Conservation (phyloP, 306 rosid genomes). For the Erythrophleum fordii region DNA sequence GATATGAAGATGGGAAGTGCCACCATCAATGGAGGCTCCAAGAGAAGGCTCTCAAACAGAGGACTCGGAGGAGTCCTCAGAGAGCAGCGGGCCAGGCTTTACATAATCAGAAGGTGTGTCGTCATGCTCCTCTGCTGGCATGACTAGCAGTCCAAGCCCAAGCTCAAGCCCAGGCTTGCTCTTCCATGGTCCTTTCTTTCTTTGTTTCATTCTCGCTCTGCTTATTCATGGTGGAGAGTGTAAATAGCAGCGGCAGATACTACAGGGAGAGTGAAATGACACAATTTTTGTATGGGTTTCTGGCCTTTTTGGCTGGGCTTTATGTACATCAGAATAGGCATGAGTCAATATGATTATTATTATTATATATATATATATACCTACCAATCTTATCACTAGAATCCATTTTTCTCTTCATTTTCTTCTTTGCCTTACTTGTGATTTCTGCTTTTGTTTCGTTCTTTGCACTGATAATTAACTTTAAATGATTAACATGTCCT, state of each 20-base stretch:
- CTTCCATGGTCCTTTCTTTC: background rate
- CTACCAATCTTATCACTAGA: background rate
- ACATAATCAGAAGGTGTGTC: slow-evolving; percentile 91
- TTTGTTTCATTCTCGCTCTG: background rate
- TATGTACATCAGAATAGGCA: slow-evolving; percentile 54
- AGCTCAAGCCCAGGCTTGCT: too few relatives aligned
- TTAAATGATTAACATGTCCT: background rate
- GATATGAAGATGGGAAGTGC: slow-evolving; percentile 54
- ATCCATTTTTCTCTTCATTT: slow-evolving; percentile 8
- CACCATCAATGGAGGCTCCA: slow-evolving; percentile 50
- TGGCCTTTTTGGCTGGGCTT: slow-evolving; percentile 47
- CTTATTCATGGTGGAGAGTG: slow-evolving; percentile 44
- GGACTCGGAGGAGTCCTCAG: slow-evolving; percentile 81
- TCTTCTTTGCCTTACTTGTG: too few relatives aligned
- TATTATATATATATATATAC: too few relatives aligned
- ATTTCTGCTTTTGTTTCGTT: too few relatives aligned
- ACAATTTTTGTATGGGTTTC: slow-evolving; percentile 41
- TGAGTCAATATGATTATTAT: slow-evolving; percentile 35
- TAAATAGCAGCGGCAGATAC: slow-evolving; percentile 42
- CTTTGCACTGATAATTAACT: background rate
- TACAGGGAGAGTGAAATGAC: slow-evolving; percentile 33
- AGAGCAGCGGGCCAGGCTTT: slow-evolving; percentile 83
- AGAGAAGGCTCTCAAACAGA: slow-evolving; percentile 64
- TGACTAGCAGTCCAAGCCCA: slow-evolving; percentile 48
- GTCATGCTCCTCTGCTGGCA: slow-evolving; percentile 99